Conservation (phyloP, 352 stramenopile species). For the Pythium pyrilobum region DNA sequence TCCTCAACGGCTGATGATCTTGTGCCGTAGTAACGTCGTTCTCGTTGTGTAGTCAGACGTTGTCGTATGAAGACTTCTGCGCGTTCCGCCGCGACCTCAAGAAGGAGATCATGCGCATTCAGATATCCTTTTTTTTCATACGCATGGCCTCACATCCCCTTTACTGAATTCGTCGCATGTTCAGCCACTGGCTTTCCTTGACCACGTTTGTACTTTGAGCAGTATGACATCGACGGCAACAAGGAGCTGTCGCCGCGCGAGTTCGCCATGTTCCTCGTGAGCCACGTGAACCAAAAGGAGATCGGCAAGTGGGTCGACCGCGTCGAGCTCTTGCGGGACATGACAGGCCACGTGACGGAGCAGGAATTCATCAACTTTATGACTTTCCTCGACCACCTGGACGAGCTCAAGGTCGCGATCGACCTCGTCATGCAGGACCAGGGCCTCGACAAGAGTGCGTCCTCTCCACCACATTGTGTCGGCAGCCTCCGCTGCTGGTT, state of each 20-base stretch:
- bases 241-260: constrained; percentile 74
- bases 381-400: constrained; percentile 73
- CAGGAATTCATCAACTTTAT: constrained; percentile 85
- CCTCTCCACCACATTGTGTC: too few species aligned
- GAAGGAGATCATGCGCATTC: constrained; percentile 83
- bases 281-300: constrained; percentile 75
- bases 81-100: constrained; percentile 68
- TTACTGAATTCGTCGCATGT: background rate
- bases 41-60: constrained; percentile 35
- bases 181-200: constrained; percentile 29
- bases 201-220: constrained; percentile 66
- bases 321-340: constrained; percentile 54
- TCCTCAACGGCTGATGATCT: background rate
- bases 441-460: constrained; percentile 73
- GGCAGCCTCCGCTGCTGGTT: background rate
- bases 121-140: constrained; percentile 68
- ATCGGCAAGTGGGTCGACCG: constrained; percentile 78
- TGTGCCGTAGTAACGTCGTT: background rate
- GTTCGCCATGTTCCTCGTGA: constrained; percentile 86
- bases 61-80: constrained; percentile 82
- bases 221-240: constrained; percentile 83
- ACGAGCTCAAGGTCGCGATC: constrained; percentile 83
- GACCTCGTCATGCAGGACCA: constrained; percentile 75
- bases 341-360: constrained; percentile 60
- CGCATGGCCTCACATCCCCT: background rate